phyloP scores from a whole-genome alignment of 495 filamentous ascomycete genomes.

The Talaromyces ruber region DNA sequence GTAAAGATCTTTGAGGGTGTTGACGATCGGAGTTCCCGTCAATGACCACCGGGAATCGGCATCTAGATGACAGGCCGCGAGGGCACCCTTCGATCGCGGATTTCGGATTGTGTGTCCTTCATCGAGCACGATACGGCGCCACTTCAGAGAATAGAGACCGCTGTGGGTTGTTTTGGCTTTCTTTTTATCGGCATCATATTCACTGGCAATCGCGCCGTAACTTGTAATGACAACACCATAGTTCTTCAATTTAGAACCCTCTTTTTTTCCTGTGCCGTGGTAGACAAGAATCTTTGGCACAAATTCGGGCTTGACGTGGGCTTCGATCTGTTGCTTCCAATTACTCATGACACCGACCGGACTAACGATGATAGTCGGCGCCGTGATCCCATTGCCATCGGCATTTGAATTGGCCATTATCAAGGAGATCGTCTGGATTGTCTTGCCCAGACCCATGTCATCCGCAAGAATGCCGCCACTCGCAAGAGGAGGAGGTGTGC shows the following conservation, averaged over 20 bases:
- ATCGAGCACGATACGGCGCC: constrained; percentile 78
- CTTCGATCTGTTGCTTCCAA: constrained; percentile 74
- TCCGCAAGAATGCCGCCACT: constrained; percentile 84
- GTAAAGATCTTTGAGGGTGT: constrained; percentile 74
- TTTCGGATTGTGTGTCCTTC: constrained; percentile 87
- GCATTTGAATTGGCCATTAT: constrained; percentile 54
- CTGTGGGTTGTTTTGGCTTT: constrained; percentile 17
- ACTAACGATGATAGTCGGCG: constrained; percentile 70
- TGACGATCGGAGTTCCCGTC: constrained; percentile 73
- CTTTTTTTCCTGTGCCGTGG: constrained; percentile 56
- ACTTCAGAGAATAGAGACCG: constrained; percentile 57
- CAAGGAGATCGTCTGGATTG: constrained; percentile 76
- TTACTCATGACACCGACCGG: constrained; percentile 90
- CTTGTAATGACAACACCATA: constrained; percentile 80
- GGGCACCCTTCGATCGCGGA: constrained; percentile 58
- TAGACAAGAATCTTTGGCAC: constrained; percentile 63
- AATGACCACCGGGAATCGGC: constrained; percentile 76
- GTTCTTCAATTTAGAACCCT: constrained; percentile 39
- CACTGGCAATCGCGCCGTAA: constrained; percentile 54
- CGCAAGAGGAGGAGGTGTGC: constrained; percentile 48
- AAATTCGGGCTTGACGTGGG: constrained; percentile 56
- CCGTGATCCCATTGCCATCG: constrained; percentile 26
- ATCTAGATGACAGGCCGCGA: constrained; percentile 56
- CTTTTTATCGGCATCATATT: constrained; percentile 28
- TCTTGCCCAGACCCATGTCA: constrained; percentile 95